A percentile compares a stretch with the other conserved stretches of the same genome.
These are phyloP conservation scores for Auricularia auricula-judae DNA, from an alignment of 768 basidiomycete genomes.

Conservation along the genomic window DNA sequence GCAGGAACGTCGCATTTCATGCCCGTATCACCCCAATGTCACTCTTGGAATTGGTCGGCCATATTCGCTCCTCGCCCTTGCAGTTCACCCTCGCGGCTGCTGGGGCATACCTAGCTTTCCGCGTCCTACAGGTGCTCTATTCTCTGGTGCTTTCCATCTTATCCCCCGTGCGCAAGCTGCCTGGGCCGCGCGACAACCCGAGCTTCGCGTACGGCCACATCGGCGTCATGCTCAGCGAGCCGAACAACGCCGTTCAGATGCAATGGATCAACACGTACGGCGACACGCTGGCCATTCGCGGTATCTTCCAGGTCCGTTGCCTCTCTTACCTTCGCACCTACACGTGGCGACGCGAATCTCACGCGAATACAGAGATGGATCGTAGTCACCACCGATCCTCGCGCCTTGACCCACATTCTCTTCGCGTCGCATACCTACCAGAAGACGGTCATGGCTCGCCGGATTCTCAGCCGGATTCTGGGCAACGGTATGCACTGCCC, in stretches of 20 bases:
- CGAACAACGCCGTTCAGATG: no score
- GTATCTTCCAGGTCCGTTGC: no score
- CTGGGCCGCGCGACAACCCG: neutral
- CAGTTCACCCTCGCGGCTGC: neutral
- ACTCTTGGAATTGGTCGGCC: neutral
- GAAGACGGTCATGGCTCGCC: conserved; percentile 36
- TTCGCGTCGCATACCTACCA: conserved; percentile 43
- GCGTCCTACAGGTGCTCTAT: neutral
- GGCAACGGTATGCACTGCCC: conserved; percentile 14
- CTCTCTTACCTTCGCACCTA: no score
- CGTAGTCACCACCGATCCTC: conserved; percentile 48
- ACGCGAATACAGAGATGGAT: conserved; percentile 12
- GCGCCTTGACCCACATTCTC: conserved; percentile 55
- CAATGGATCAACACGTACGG: no score
- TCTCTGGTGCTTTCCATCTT: neutral
- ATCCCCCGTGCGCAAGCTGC: neutral
- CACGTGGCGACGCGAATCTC: no score
- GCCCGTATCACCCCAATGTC: neutral
- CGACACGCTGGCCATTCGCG: no score
- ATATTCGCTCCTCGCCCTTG: neutral
- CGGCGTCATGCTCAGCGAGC: no score
- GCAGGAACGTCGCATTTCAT: neutral
- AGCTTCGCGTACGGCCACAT: no score
- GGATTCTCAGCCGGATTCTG: conserved; percentile 29
- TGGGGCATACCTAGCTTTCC: neutral